Conservation (phyloP, 768 basidiomycete species). For the Leccinum rimulosum region DNA sequence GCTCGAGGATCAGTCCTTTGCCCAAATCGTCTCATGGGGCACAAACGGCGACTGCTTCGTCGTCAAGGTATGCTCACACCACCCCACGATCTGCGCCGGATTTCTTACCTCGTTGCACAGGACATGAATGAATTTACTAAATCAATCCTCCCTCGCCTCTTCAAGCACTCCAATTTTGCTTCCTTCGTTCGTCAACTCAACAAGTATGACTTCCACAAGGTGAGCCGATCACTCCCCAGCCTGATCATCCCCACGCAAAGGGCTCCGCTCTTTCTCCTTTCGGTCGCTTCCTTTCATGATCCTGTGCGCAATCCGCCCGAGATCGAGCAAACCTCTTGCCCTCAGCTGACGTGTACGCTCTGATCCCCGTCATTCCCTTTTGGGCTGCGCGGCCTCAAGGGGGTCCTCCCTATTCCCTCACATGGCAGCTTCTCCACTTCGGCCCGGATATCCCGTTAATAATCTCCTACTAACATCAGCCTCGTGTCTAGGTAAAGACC, state of each 20-base stretch:
- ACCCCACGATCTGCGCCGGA: slow-evolving; percentile 1
- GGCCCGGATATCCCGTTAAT: slow-evolving; percentile 4
- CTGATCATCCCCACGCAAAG: neutral
- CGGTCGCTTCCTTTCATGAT: slow-evolving; percentile 11
- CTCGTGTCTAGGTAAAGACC: slow-evolving; percentile 61
- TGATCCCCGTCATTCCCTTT: slow-evolving; percentile 13
- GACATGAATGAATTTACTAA: slow-evolving; percentile 98
- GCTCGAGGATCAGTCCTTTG: slow-evolving; percentile 77
- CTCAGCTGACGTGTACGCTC: neutral
- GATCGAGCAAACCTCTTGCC: slow-evolving; percentile 13
- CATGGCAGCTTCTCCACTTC: neutral
- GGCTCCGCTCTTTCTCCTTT: slow-evolving; percentile 5
- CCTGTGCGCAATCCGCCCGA: slow-evolving; percentile 9
- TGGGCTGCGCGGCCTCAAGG: slow-evolving; percentile 12
- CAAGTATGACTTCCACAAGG: slow-evolving; percentile 97
- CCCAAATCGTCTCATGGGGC: slow-evolving; percentile 79
- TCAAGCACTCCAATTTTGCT: slow-evolving; percentile 95
- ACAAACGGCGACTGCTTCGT: slow-evolving; percentile 85
- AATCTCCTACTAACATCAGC: neutral
- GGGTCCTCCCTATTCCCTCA: neutral
- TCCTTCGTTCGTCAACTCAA: slow-evolving; percentile 90
- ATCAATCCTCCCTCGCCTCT: slow-evolving; percentile 84
- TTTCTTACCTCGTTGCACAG: slow-evolving; percentile 28
- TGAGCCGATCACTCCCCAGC: slow-evolving; percentile 23
- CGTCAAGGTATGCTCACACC: slow-evolving; percentile 56